These are phyloP conservation scores for Aspergillus melleus DNA, from an alignment of 2,329 filamentous ascomycete genomes.

Conservation along the genomic window DNA sequence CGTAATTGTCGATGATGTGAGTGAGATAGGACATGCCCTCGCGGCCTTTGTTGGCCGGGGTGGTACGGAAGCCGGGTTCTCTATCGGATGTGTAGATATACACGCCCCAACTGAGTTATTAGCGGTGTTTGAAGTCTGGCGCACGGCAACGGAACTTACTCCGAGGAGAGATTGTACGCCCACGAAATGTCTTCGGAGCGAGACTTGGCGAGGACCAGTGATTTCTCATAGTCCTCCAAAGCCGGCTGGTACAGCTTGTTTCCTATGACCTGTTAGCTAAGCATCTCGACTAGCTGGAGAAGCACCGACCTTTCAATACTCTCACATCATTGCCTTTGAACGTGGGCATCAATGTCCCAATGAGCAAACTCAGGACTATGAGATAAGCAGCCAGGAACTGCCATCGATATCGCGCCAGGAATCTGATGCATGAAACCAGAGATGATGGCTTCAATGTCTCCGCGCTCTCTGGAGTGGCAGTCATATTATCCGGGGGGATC, in stretches of 20 bases:
- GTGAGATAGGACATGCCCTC: slow-evolving; percentile 62
- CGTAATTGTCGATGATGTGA: slow-evolving; percentile 63
- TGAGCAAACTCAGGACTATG: background rate
- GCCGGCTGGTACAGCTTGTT: background rate
- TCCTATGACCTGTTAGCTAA: background rate
- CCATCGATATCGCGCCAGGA: background rate
- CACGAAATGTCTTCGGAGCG: slow-evolving; percentile 8
- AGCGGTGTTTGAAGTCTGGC: background rate
- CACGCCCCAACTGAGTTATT: slow-evolving; percentile 8
- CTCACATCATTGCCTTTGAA: background rate
- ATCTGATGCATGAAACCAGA: background rate
- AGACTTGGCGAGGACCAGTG: slow-evolving; percentile 8
- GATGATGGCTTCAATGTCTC: background rate
- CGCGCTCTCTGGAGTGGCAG: background rate
- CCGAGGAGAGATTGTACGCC: slow-evolving; percentile 3
- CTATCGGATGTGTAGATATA: slow-evolving; percentile 23
- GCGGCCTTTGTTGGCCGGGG: slow-evolving; percentile 48
- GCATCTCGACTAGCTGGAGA: background rate
- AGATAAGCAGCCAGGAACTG: background rate
- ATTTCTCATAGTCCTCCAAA: background rate
- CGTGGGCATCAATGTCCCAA: background rate
- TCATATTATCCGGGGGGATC: background rate
- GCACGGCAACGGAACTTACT: background rate
- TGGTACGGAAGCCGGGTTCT: slow-evolving; percentile 12
- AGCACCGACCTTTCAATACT: background rate